Evolutionary conservation across 2,329 filamentous ascomycete species (phyloP).

Genomic region (Penicillium sp.): DNA sequence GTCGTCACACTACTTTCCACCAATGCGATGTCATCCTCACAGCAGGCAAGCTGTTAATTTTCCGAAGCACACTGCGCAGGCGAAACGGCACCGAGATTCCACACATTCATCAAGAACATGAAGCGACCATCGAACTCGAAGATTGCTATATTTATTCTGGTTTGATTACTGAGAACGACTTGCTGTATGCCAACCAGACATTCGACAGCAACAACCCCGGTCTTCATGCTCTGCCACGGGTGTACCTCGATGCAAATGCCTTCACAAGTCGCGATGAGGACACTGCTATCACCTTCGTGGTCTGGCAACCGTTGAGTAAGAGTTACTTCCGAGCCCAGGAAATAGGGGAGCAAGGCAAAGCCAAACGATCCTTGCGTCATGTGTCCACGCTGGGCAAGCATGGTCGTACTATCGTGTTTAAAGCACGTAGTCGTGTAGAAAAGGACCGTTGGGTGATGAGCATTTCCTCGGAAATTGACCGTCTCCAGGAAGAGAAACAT

Average conservation of each 20-base stretch:
- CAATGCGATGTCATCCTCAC: conserved; percentile 54
- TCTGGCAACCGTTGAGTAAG: conserved; percentile 54
- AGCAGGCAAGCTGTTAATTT: conserved; percentile 54
- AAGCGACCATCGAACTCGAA: conserved; percentile 50
- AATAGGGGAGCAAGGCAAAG: conserved; percentile 32
- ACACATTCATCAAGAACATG: conserved; percentile 55
- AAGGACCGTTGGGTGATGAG: conserved; percentile 61
- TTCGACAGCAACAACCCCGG: conserved; percentile 56
- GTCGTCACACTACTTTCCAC: conserved; percentile 54
- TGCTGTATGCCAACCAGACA: conserved; percentile 56
- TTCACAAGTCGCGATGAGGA: conserved; percentile 58
- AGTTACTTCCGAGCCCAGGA: conserved; percentile 46
- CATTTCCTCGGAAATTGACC: conserved; percentile 58
- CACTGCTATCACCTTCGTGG: conserved; percentile 58
- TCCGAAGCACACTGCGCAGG: conserved; percentile 51
- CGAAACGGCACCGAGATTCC: conserved; percentile 48
- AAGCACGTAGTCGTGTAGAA: conserved; percentile 55
- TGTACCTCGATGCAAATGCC: conserved; percentile 50
- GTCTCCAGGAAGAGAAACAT: conserved; percentile 40
- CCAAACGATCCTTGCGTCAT: conserved; percentile 44
- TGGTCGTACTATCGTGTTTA: conserved; percentile 57
- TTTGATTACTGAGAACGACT: conserved; percentile 52
- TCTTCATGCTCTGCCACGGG: conserved; percentile 50
- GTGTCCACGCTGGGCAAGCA: conserved; percentile 54
- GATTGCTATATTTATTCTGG: conserved; percentile 61